Evolutionary conservation across 345 rosid genomes (phyloP), one percentile per base, ranked within the genome.

Genomic region (Eucalyptus coolabah): DNA sequence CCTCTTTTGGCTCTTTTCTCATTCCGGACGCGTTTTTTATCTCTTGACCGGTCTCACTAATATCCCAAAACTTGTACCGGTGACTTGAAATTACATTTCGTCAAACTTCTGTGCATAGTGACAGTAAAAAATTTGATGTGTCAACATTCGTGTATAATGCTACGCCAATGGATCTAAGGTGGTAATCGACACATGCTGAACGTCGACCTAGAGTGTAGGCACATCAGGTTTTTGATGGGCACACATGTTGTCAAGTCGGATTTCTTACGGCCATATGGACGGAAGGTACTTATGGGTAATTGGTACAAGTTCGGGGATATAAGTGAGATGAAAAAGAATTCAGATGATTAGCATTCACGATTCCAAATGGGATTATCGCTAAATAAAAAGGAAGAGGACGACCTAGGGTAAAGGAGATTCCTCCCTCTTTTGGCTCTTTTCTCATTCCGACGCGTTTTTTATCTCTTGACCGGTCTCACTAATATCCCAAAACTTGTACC

Each of bases 181-280:
- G 28, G 4, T 19, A 19, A 34, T 72, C 13, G 7, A 72, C 5
- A 3, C 28, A 37, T 21, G 45, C 5, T 21, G 6, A 32, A n/a
- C 6, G 3, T n/a, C 12, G 1, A n/a, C 11, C 37, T 65, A 65
- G 37, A 7, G 37, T 6, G 21, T 65, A n/a, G 37, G 37, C 77
- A n/a, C 7, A 4, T 65, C 3, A 0, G 0, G 10, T 65, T 65
- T 65, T 1, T 65, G 1, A n/a, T 0, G 6, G 37, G 40, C 21
- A 65, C 2, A 0, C 10, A 16, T 65, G 32, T 17, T 15, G 28
- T 19, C 45, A 12, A 37, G 83, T 37, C 0, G 4, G 28, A 19
- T 72, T 72, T 72, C 26, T 19, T 19, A 6, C 1, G 5, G 8
- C 7, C 12, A 9, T 34, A 18, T 72, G 44, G 45, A 72, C 8